Evolutionary conservation across 495 filamentous ascomycete species (phyloP).

Genomic region (Tuber brumale): DNA sequence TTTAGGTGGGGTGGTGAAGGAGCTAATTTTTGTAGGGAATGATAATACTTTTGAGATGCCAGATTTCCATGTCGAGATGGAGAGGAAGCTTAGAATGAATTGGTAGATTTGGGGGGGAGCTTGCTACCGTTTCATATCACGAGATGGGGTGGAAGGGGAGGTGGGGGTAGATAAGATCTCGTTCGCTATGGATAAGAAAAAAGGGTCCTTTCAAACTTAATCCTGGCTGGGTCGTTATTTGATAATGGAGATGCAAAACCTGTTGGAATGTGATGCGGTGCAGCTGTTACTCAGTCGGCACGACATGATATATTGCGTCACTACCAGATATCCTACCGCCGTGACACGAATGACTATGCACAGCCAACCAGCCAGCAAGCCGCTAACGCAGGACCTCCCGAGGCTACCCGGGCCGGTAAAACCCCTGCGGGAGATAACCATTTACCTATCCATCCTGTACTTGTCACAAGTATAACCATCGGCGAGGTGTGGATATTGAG

Average conservation of each 20-base stretch:
- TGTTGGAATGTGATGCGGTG: background rate
- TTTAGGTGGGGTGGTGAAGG: background rate
- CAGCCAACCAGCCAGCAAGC: background rate
- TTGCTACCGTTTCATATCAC: background rate
- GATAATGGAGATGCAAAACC: background rate
- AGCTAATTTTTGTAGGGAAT: slow-evolving; percentile 42
- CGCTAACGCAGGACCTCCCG: background rate
- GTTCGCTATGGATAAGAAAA: background rate
- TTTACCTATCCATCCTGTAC: background rate
- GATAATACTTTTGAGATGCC: slow-evolving; percentile 62
- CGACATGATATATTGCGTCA: background rate
- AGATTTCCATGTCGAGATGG: slow-evolving; percentile 85
- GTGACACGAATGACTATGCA: background rate
- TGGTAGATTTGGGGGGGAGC: slow-evolving; percentile 45
- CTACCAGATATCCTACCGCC: background rate
- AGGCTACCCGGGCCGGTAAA: background rate
- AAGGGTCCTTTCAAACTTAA: background rate
- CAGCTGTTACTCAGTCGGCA: background rate
- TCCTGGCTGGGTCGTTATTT: background rate
- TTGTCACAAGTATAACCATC: no score
- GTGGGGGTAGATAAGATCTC: background rate
- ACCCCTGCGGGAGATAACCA: background rate
- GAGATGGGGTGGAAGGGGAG: background rate
- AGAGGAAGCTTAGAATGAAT: slow-evolving; percentile 73
- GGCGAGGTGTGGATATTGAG: background rate